phyloP scores from a whole-genome alignment of 257 asterid genomes.

The Jasminum sambac region DNA sequence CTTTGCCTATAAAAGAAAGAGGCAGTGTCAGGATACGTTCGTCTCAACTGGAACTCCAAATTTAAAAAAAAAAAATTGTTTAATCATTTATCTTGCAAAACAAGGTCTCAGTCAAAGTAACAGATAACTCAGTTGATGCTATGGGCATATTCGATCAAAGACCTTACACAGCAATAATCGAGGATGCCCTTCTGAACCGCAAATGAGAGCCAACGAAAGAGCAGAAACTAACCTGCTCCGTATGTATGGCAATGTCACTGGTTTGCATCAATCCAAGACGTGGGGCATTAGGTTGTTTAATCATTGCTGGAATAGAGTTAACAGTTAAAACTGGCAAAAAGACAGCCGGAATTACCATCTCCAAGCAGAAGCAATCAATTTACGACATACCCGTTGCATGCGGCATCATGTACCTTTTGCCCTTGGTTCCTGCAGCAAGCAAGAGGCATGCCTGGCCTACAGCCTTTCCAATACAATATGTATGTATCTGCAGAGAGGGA shows the following conservation, averaged over 20 bases:
- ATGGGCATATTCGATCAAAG: not conserved
- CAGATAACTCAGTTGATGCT: not conserved
- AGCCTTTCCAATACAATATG: conserved; percentile 83
- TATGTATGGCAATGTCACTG: conserved; percentile 83
- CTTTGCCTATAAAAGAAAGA: conserved; percentile 53
- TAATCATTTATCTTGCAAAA: too few species aligned
- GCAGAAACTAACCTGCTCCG: conserved; percentile 71
- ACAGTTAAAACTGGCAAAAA: conserved; percentile 18
- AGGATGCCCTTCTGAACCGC: not conserved
- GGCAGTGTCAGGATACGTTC: not conserved
- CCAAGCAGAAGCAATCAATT: conserved; percentile 10
- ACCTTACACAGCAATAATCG: not conserved
- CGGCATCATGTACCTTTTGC: conserved; percentile 90
- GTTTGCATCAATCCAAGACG: conserved; percentile 86
- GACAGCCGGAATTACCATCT: conserved; percentile 10
- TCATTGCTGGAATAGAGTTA: conserved; percentile 66
- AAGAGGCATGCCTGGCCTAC: conserved; percentile 94
- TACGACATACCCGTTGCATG: conserved; percentile 66
- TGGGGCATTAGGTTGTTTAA: conserved; percentile 88
- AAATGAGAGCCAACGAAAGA: conserved; percentile 18
- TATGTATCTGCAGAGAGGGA: conserved; percentile 63
- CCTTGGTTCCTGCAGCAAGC: conserved; percentile 88
- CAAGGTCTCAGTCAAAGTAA: not conserved
- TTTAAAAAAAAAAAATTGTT: too few species aligned
- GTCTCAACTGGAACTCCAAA: not conserved